These are phyloP conservation scores for Tricholoma furcatifolium DNA, from an alignment of 768 basidiomycete genomes.

Conservation along the genomic window DNA sequence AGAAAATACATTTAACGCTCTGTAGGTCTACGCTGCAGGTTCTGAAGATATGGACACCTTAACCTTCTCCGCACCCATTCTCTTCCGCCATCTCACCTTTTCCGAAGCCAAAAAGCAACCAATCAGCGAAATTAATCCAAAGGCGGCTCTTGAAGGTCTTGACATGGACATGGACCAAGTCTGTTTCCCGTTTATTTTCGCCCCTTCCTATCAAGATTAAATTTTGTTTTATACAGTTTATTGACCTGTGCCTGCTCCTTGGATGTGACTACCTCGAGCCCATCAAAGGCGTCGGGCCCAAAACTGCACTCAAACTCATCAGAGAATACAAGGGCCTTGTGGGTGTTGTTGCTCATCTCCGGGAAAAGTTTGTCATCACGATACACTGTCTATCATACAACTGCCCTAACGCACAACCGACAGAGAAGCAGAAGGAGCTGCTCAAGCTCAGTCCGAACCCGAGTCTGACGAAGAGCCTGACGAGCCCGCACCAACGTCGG, in stretches of 20 bases:
- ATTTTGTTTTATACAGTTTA: too few species aligned
- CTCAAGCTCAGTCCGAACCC: conserved; percentile 28
- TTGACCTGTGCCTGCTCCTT: conserved; percentile 93
- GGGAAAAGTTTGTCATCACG: conserved; percentile 57
- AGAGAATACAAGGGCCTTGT: conserved; percentile 78
- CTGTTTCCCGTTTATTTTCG: conserved; percentile 5
- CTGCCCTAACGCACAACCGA: not conserved
- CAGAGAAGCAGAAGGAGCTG: conserved; percentile 46
- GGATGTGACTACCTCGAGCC: conserved; percentile 99
- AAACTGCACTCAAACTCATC: conserved; percentile 90
- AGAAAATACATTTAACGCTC: not conserved
- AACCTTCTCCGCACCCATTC: conserved; percentile 88
- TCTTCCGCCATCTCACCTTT: conserved; percentile 95
- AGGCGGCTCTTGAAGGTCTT: conserved; percentile 82
- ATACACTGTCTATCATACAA: not conserved
- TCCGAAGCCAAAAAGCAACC: conserved; percentile 97
- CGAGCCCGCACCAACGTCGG: conserved; percentile 44
- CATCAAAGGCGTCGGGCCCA: conserved; percentile 95
- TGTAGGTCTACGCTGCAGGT: conserved; percentile 91
- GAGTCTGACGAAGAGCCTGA: conserved; percentile 36
- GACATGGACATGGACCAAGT: conserved; percentile 93
- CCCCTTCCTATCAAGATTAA: too few species aligned
- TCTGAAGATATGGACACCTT: conserved; percentile 99
- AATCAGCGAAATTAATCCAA: conserved; percentile 87
- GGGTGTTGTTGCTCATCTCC: conserved; percentile 73